Evolutionary conservation across 1,139 yeast genomes (phyloP).

Genomic region (Schizosaccharomyces versatilis): DNA sequence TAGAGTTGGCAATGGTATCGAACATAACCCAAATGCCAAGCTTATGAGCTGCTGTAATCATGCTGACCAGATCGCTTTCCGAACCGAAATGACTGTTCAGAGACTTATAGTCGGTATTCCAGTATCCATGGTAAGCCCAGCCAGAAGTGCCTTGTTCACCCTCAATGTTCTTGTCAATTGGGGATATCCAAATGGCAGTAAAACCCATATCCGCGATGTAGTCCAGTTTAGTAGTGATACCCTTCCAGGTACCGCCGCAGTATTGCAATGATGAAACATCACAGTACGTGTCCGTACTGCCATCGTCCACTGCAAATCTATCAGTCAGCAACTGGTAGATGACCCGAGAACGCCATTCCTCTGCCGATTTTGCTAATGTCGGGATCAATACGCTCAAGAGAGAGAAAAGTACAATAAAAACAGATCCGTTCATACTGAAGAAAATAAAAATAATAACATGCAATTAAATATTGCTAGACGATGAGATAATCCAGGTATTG

Average conservation of each 20-base stretch:
- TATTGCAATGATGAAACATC: slow-evolving; percentile 5
- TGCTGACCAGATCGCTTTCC: slow-evolving; percentile 6
- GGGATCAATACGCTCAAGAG: too few species aligned
- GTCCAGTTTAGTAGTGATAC: slow-evolving; percentile 7
- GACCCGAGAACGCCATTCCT: slow-evolving; percentile 10
- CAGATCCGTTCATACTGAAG: too few species aligned
- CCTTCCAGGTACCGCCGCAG: slow-evolving; percentile 12
- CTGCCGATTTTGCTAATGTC: not conserved
- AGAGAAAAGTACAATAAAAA: too few species aligned
- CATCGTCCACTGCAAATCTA: slow-evolving; percentile 10
- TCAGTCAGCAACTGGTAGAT: slow-evolving; percentile 12
- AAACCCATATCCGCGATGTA: slow-evolving; percentile 11
- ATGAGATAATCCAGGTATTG: too few species aligned
- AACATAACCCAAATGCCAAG: slow-evolving; percentile 11
- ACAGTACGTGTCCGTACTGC: slow-evolving; percentile 6
- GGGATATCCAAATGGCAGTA: slow-evolving; percentile 12
- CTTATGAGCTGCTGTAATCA: slow-evolving; percentile 8
- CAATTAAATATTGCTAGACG: too few species aligned
- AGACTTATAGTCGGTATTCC: slow-evolving; percentile 8
- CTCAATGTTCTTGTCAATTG: slow-evolving; percentile 9
- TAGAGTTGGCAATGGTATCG: slow-evolving; percentile 9
- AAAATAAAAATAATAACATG: too few species aligned
- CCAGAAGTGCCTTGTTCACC: slow-evolving; percentile 6
- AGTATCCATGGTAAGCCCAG: slow-evolving; percentile 11
- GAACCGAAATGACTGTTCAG: slow-evolving; percentile 10